A percentile compares a stretch with the other conserved stretches of the same genome.
Evolutionary conservation across 768 basidiomycete genomes (phyloP).

Genomic region (Pleurotus sapidus): DNA sequence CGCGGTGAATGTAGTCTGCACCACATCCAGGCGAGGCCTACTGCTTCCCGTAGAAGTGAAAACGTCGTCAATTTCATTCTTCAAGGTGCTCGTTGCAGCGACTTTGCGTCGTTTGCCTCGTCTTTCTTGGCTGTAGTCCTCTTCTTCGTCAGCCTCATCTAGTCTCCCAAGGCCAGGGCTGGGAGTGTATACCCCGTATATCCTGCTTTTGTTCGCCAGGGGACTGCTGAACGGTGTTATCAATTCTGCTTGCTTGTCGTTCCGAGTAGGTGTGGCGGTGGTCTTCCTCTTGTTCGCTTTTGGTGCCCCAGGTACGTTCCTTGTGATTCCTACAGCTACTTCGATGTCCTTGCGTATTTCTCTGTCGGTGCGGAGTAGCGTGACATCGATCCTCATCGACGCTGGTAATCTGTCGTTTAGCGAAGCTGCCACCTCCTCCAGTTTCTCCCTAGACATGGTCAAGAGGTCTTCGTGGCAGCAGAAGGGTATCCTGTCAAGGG

Average conservation of each 20-base stretch:
- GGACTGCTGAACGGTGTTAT: constrained; percentile 34
- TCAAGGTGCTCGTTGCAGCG: background rate
- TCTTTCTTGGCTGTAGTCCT: background rate
- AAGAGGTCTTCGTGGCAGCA: constrained; percentile 74
- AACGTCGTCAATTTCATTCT: background rate
- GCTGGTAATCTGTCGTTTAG: constrained; percentile 59
- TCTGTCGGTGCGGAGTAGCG: constrained; percentile 31
- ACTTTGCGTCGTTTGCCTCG: constrained; percentile 1
- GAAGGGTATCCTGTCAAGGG: constrained; percentile 58
- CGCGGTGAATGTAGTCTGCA: too few species aligned
- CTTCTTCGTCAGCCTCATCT: constrained; percentile 27
- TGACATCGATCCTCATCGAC: constrained; percentile 44
- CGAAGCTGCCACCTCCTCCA: constrained; percentile 47
- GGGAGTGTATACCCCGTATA: constrained; percentile 12
- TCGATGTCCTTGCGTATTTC: constrained; percentile 58
- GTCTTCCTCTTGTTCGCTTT: constrained; percentile 20
- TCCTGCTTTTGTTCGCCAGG: constrained; percentile 22
- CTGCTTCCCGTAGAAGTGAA: background rate
- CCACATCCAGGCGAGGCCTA: too few species aligned
- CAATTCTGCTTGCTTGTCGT: constrained; percentile 9
- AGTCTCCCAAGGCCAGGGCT: constrained; percentile 26
- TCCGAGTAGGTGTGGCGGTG: constrained; percentile 9
- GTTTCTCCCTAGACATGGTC: constrained; percentile 53
- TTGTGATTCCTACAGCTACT: constrained; percentile 53
- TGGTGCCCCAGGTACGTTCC: constrained; percentile 34